Percentiles rank a stretch among this genome's conserved stretches.
These are phyloP conservation scores for Scheffersomyces ergatensis DNA, from an alignment of 805 yeast genomes.

Conservation along the genomic window DNA sequence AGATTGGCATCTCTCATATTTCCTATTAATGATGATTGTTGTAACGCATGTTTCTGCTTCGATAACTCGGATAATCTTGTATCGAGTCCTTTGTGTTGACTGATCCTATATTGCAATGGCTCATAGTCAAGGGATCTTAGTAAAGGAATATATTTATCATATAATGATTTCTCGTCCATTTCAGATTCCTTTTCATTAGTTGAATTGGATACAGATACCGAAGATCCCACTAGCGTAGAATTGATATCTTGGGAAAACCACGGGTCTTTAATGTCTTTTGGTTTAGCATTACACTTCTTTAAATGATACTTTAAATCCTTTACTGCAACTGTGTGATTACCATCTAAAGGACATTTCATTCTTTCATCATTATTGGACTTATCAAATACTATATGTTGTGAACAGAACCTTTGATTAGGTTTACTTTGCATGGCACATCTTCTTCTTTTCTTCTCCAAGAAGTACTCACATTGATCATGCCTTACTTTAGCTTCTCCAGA, in stretches of 20 bases:
- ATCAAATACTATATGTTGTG: slow-evolving; percentile 51
- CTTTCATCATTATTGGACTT: slow-evolving; percentile 31
- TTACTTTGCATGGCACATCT: slow-evolving; percentile 62
- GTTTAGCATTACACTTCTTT: slow-evolving; percentile 56
- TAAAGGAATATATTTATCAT: slow-evolving; percentile 15
- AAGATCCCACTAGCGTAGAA: slow-evolving; percentile 8
- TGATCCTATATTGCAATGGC: slow-evolving; percentile 2
- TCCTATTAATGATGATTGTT: slow-evolving; percentile 78
- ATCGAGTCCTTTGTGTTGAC: slow-evolving; percentile 28
- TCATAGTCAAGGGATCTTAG: slow-evolving; percentile 12
- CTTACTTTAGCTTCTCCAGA: not conserved
- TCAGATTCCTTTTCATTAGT: no score
- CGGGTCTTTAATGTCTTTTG: slow-evolving; percentile 29
- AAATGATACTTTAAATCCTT: slow-evolving; percentile 55
- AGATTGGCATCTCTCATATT: slow-evolving; percentile 48
- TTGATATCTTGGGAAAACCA: slow-evolving; percentile 58
- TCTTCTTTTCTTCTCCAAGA: slow-evolving; percentile 49
- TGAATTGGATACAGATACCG: not conserved
- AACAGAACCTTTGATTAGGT: slow-evolving; percentile 50
- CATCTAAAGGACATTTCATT: slow-evolving; percentile 75
- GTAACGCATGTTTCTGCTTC: slow-evolving; percentile 74
- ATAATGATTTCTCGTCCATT: slow-evolving; percentile 9
- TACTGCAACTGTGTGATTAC: slow-evolving; percentile 70
- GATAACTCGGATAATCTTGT: slow-evolving; percentile 46
- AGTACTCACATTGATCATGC: slow-evolving; percentile 43